These are phyloP conservation scores for Didymella sp. DNA, from an alignment of 2,329 filamentous ascomycete genomes.

Conservation along the genomic window DNA sequence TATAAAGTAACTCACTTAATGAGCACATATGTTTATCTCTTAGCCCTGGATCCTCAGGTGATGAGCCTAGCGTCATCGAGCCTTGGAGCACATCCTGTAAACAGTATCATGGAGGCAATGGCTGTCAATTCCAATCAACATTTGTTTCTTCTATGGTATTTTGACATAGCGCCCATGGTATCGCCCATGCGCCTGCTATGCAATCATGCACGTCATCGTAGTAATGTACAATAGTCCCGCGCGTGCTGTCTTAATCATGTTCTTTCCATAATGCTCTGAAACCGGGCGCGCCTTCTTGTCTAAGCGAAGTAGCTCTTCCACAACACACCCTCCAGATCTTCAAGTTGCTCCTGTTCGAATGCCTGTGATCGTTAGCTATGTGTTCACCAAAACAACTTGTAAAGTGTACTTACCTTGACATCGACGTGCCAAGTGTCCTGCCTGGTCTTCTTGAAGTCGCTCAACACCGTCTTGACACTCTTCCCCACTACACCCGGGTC, in stretches of 20 bases:
- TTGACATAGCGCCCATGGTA: background rate
- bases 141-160: background rate
- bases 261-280: background rate
- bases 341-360: slow-evolving; percentile 90
- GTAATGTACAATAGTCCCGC: slow-evolving; percentile 1
- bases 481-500: slow-evolving; percentile 94
- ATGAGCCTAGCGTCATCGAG: too few relatives aligned
- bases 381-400: background rate
- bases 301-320: slow-evolving; percentile 99
- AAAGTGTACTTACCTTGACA: slow-evolving; percentile 75
- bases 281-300: background rate
- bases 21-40: slow-evolving; percentile 7
- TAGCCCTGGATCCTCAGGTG: background rate
- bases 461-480: slow-evolving; percentile 90
- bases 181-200: background rate
- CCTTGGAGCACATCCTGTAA: background rate
- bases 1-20: slow-evolving; percentile 4
- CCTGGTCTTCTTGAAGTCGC: slow-evolving; percentile 99
- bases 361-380: slow-evolving; percentile 55
- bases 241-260: background rate
- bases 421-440: slow-evolving; percentile 99
- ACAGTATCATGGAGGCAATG: background rate
- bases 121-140: too few relatives aligned
- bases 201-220: background rate
- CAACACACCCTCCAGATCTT: slow-evolving; percentile 92